These are phyloP conservation scores for Chlorophyllum brunneum DNA, from an alignment of 768 basidiomycete genomes.

Conservation along the genomic window DNA sequence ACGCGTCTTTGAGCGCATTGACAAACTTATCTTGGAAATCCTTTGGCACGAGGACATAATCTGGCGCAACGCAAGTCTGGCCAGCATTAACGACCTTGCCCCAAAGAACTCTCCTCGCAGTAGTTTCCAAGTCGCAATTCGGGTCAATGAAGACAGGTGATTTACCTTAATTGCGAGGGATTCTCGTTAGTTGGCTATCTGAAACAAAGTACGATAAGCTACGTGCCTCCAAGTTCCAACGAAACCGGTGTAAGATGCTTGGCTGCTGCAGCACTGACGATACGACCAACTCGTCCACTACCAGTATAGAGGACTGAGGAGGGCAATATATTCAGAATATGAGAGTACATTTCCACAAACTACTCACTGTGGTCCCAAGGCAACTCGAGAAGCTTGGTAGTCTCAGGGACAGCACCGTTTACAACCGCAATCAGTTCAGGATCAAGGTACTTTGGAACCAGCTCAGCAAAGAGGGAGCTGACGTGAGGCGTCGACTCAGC, in stretches of 20 bases:
- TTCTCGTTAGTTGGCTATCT: background rate
- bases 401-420: slow-evolving; percentile 64
- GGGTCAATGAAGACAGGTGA: slow-evolving; percentile 75
- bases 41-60: slow-evolving; percentile 48
- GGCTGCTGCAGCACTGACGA: slow-evolving; percentile 73
- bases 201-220: background rate
- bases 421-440: slow-evolving; percentile 59
- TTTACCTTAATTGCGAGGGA: slow-evolving; percentile 41
- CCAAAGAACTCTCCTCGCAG: slow-evolving; percentile 76
- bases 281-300: slow-evolving; percentile 54
- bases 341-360: background rate
- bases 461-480: slow-evolving; percentile 57
- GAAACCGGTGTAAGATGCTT: slow-evolving; percentile 69
- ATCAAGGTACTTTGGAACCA: slow-evolving; percentile 77
- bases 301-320: slow-evolving; percentile 62
- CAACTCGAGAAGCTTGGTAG: slow-evolving; percentile 34
- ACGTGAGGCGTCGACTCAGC: slow-evolving; percentile 63
- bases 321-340: background rate
- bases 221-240: slow-evolving; percentile 37
- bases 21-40: slow-evolving; percentile 44
- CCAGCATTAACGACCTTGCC: slow-evolving; percentile 79
- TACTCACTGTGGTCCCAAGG: background rate
- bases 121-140: slow-evolving; percentile 56
- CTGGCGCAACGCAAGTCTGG: slow-evolving; percentile 68
- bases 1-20: slow-evolving; percentile 39